Evolutionary conservation across 2,329 filamentous ascomycete species (phyloP).

Genomic region (Pseudogymnoascus sp.): DNA sequence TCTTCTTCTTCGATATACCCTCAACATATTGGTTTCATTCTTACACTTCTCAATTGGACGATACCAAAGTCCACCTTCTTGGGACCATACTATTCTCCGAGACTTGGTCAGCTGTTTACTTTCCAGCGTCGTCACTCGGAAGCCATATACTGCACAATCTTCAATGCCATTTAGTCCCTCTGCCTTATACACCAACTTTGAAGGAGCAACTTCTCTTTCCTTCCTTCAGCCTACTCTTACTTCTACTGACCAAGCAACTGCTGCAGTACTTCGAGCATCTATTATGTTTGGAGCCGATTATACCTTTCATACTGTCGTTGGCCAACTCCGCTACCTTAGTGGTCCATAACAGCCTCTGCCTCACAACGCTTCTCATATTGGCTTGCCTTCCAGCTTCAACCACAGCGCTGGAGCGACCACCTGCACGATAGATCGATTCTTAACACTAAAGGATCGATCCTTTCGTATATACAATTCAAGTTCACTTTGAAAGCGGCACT

Average conservation of each 20-base stretch:
- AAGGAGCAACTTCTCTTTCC: neutral
- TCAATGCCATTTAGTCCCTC: neutral
- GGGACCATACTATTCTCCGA: neutral
- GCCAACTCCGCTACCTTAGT: neutral
- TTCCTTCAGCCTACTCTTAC: neutral
- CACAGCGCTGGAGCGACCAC: neutral
- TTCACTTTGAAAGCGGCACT: neutral
- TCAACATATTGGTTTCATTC: neutral
- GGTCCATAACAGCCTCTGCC: neutral
- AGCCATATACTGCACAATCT: neutral
- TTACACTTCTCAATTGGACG: neutral
- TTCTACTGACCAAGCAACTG: neutral
- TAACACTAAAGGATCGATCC: neutral
- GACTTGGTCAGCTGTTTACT: neutral
- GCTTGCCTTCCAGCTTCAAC: no score
- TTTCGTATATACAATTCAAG: neutral
- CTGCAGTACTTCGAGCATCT: neutral
- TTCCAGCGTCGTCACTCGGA: neutral
- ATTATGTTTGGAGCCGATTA: neutral
- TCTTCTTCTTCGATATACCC: neutral
- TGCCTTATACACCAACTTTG: neutral
- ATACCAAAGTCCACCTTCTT: neutral
- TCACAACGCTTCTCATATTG: neutral
- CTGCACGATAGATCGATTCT: neutral
- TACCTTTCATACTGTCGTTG: neutral